Conservation (phyloP, 169 alveolate genomes). For the Cryptosporidium parvum region DNA sequence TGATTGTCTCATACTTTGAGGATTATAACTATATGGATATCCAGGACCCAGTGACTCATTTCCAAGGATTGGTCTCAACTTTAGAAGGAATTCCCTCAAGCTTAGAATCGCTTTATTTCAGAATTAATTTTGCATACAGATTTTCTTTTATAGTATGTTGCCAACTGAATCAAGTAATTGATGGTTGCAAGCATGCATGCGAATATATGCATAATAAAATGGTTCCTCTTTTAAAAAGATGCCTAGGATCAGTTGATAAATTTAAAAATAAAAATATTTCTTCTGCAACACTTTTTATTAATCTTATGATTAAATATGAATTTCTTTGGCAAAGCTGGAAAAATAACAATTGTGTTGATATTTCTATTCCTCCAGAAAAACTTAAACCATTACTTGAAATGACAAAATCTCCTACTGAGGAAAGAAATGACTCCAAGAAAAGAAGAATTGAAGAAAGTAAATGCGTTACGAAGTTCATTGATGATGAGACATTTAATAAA, state of each 20-base stretch:
- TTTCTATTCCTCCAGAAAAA: conserved; percentile 8
- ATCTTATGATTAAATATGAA: conserved; percentile 49
- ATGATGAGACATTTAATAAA: conserved; percentile 33
- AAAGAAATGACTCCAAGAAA: conserved; percentile 9
- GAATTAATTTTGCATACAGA: conserved; percentile 49
- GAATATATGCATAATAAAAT: conserved; percentile 31
- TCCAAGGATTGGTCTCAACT: conserved; percentile 14
- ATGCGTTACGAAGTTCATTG: conserved; percentile 25
- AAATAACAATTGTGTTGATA: conserved; percentile 41
- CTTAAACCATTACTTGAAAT: background rate
- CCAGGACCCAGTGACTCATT: background rate
- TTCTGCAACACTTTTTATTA: conserved; percentile 8
- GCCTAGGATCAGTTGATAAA: conserved; percentile 28
- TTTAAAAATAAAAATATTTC: background rate
- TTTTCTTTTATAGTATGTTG: conserved; percentile 34
- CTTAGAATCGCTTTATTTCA: conserved; percentile 31
- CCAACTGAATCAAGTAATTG: conserved; percentile 14
- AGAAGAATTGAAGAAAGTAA: conserved; percentile 40
- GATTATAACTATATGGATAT: conserved; percentile 27
- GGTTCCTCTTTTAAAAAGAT: conserved; percentile 37
- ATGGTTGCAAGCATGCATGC: conserved; percentile 10
- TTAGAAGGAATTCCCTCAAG: conserved; percentile 68
- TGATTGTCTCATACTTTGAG: conserved; percentile 34
- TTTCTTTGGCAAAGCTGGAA: conserved; percentile 63
- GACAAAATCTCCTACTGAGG: background rate